phyloP scores from a whole-genome alignment of 768 basidiomycete species.

The Roridomyces roridus region DNA sequence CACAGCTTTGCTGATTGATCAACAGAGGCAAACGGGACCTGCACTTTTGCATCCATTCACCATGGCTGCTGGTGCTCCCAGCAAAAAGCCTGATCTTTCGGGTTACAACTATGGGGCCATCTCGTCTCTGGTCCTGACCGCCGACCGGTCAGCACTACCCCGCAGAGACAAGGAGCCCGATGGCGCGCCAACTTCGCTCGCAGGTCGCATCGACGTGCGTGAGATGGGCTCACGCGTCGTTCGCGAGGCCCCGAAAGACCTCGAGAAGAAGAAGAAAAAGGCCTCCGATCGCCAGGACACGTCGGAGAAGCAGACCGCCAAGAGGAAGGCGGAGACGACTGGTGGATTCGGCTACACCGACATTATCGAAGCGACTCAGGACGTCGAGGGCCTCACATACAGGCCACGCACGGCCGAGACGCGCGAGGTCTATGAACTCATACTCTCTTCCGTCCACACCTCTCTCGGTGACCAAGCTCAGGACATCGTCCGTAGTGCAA shows the following conservation, averaged over 20 bases:
- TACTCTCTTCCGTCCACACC: slow-evolving; percentile 82
- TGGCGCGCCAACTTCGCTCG: slow-evolving; percentile 92
- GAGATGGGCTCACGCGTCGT: slow-evolving; percentile 95
- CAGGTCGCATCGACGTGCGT: slow-evolving; percentile 85
- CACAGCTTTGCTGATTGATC: no score
- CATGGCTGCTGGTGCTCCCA: slow-evolving; percentile 16
- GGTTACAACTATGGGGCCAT: slow-evolving; percentile 94
- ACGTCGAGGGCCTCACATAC: slow-evolving; percentile 92
- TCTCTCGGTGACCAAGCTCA: slow-evolving; percentile 94
- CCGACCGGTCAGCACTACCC: slow-evolving; percentile 80
- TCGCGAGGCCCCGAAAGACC: slow-evolving; percentile 82
- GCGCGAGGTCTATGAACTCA: slow-evolving; percentile 91
- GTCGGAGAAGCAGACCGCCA: slow-evolving; percentile 60
- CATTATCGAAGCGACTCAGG: slow-evolving; percentile 93
- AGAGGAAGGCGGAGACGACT: slow-evolving; percentile 65
- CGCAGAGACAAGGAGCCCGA: slow-evolving; percentile 95
- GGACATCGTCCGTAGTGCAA: slow-evolving; percentile 93
- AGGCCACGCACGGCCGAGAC: slow-evolving; percentile 95
- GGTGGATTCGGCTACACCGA: slow-evolving; percentile 85
- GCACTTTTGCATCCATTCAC: slow-evolving; percentile 11
- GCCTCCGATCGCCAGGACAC: slow-evolving; percentile 65
- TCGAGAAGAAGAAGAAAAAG: slow-evolving; percentile 94
- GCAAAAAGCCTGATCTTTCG: slow-evolving; percentile 24
- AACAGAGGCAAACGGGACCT: not conserved
- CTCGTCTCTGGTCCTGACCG: slow-evolving; percentile 93